Percentiles rank a stretch among this genome's conserved stretches.
Conservation (phyloP, 129 eudicot genomes). For the Escallonia rubra region DNA sequence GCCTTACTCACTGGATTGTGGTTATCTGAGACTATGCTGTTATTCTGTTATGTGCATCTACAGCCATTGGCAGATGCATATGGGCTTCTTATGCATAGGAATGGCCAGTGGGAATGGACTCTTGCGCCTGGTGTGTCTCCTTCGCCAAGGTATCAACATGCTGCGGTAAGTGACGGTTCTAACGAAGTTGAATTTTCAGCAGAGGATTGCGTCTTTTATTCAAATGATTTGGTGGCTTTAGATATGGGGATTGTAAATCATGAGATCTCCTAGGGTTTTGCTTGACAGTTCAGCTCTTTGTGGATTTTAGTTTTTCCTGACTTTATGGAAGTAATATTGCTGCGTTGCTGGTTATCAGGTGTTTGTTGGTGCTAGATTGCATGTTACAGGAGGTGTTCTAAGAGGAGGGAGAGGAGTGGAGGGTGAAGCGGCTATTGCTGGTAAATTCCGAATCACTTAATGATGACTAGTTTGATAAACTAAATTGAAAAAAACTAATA, state of each 20-base stretch:
- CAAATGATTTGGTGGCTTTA: not conserved
- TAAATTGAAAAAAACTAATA: constrained; percentile 2
- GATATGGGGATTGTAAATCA: not conserved
- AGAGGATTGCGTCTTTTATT: not conserved
- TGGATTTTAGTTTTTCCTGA: not conserved
- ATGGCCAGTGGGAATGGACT: constrained; percentile 99
- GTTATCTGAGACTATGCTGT: constrained; percentile 8
- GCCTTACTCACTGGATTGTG: not conserved
- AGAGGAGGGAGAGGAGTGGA: constrained; percentile 93
- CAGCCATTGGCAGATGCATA: constrained; percentile 98
- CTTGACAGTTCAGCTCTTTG: too few species aligned
- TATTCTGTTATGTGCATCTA: constrained; percentile 22
- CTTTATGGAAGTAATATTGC: not conserved
- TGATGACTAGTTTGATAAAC: constrained; percentile 5
- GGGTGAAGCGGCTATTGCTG: constrained; percentile 94
- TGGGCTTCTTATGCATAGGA: constrained; percentile 97
- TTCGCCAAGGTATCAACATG: constrained; percentile 95
- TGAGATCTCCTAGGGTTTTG: too few species aligned
- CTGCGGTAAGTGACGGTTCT: constrained; percentile 60
- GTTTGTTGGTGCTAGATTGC: constrained; percentile 96
- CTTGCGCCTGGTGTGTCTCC: constrained; percentile 99
- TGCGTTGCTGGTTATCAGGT: constrained; percentile 47
- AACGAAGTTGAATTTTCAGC: not conserved
- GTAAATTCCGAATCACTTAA: constrained; percentile 29
- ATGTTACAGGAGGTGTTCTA: constrained; percentile 93